Evolutionary conservation across 108 stramenopile species (phyloP), one percentile per base, ranked within the genome.

Genomic region (Cyclotella choctawhatcheeana): DNA sequence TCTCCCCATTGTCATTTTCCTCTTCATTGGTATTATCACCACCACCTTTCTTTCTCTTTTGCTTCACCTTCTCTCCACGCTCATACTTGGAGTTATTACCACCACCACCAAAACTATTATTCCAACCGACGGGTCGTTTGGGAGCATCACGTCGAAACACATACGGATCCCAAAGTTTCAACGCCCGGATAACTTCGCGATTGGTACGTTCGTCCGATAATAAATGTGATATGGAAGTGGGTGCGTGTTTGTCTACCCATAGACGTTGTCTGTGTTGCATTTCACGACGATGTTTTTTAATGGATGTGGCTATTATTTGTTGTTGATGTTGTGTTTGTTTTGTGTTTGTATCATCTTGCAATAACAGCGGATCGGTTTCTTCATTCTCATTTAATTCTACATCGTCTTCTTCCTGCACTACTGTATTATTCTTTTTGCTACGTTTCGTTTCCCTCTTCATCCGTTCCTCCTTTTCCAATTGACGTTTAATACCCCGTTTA

Each of bases 161-260:
- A 63, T 95, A 96, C 18, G 86, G 86, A 82, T 97, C 97, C 99
- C 99, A 99, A 12, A 61, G 83, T 64, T 93, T 78, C 30, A 99
- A 45, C 3, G 94, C 88, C 25, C 91, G 65, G 35, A 99, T 67
- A 18, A 99, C 96, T 64, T 95, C 94, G 21, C 98, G 87, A 82
- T 98, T 98, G 62, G 93, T 96, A 7, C 89, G 82, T 72, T 98
- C 97, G 64, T 97, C 93, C 30, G 93, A 93, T 37, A 99, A 71
- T 25, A 99, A 73, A 71, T 98, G 88, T 6, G 92, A 66, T 62
- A 98, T 98, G 45, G 79, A 45, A 13, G 76, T 55, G 4, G 99
- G 99, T 2, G 97, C 92, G 79, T 99, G 97, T 58, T 92, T 92
- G 69, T 92, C 94, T 3, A 95, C 94, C 94, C 94, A 95, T n/a